These are phyloP conservation scores for Phytophthora uliginosa DNA, from an alignment of 352 stramenopile genomes.

Conservation along the genomic window DNA sequence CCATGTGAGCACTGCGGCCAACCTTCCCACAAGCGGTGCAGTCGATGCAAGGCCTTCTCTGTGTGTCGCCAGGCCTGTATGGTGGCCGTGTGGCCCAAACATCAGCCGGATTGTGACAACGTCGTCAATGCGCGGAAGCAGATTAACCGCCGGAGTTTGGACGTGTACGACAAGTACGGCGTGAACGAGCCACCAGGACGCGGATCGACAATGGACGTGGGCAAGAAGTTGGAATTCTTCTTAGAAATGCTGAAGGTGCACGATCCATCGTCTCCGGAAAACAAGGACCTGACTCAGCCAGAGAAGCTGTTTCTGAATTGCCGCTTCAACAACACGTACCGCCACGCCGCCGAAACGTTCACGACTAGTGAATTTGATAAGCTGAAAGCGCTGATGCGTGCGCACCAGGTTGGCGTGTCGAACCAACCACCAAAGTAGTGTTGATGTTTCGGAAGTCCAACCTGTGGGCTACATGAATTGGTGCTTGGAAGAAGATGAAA, in stretches of 20 bases:
- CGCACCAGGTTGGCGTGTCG: constrained; percentile 23
- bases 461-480: no score
- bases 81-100: constrained; percentile 26
- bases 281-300: constrained; percentile 29
- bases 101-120: constrained; percentile 40
- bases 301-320: constrained; percentile 51
- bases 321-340: constrained; percentile 46
- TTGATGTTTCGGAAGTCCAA: no score
- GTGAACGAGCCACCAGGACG: constrained; percentile 24
- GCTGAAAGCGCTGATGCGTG: constrained; percentile 34
- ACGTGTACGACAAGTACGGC: constrained; percentile 29
- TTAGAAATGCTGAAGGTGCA: constrained; percentile 36
- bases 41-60: constrained; percentile 36
- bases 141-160: constrained; percentile 19
- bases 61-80: constrained; percentile 40
- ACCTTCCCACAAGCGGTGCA: constrained; percentile 34
- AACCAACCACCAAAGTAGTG: not conserved
- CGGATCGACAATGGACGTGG: constrained; percentile 24
- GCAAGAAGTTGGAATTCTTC: constrained; percentile 40
- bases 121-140: constrained; percentile 27
- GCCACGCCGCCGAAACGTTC: constrained; percentile 35
- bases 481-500: no score
- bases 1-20: constrained; percentile 38
- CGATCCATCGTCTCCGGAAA: constrained; percentile 28
- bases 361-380: constrained; percentile 22